These are phyloP conservation scores for Serendipita sp. DNA, from an alignment of 768 basidiomycete genomes.

Conservation along the genomic window DNA sequence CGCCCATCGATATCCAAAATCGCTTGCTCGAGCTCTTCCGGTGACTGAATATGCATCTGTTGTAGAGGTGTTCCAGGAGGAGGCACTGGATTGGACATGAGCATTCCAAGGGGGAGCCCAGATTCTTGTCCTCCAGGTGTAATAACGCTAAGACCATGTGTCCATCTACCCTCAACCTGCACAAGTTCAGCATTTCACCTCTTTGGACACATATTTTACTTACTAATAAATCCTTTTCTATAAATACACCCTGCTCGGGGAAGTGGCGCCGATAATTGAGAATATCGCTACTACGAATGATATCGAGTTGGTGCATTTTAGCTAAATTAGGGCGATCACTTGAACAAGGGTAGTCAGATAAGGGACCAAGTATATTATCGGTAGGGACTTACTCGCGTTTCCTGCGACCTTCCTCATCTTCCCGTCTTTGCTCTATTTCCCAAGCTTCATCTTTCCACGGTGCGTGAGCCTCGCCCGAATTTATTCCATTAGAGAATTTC, in stretches of 20 bases:
- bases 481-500: constrained; percentile 28
- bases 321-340: constrained; percentile 30
- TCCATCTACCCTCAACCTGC: constrained; percentile 32
- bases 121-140: constrained; percentile 23
- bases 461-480: constrained; percentile 30
- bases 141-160: constrained; percentile 29
- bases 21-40: constrained; percentile 34
- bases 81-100: constrained; percentile 13
- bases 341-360: neutral
- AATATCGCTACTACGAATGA: constrained; percentile 37
- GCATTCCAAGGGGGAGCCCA: constrained; percentile 23
- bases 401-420: constrained; percentile 10
- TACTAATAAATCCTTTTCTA: constrained; percentile 45
- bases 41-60: constrained; percentile 25
- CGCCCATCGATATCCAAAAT: constrained; percentile 37
- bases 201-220: constrained; percentile 10
- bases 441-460: constrained; percentile 52
- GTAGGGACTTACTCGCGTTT: constrained; percentile 14
- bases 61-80: constrained; percentile 15
- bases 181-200: neutral
- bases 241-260: constrained; percentile 18
- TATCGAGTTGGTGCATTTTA: constrained; percentile 27
- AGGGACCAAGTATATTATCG: constrained; percentile 12
- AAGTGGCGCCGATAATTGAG: constrained; percentile 38
- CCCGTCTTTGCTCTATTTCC: constrained; percentile 26